These are phyloP conservation scores for Asterella californica DNA, from an alignment of 225 moss, liverwort and hornwort genomes.

Conservation along the genomic window DNA sequence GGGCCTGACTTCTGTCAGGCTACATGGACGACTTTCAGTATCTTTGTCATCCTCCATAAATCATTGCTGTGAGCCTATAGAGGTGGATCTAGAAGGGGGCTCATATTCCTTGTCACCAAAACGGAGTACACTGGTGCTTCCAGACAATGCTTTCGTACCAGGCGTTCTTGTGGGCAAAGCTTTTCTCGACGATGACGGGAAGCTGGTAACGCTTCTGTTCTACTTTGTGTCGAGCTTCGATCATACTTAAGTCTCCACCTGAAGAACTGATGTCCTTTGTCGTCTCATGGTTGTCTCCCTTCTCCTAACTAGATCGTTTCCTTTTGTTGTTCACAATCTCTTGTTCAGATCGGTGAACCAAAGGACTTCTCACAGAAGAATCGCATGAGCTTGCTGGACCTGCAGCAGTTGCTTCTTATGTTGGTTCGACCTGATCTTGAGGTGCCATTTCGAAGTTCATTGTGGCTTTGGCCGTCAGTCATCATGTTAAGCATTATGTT, in stretches of 20 bases:
- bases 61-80: conserved; percentile 61
- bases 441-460: conserved; percentile 24
- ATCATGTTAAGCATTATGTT: neutral
- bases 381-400: conserved; percentile 70
- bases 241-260: neutral
- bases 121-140: conserved; percentile 51
- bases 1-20: conserved; percentile 67
- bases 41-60: conserved; percentile 46
- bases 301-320: conserved; percentile 7
- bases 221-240: neutral
- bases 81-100: conserved; percentile 38
- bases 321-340: neutral
- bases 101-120: conserved; percentile 66
- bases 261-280: neutral
- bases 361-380: conserved; percentile 77
- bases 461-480: neutral
- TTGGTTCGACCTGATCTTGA: conserved; percentile 72
- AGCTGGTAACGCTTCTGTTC: conserved; percentile 40
- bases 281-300: neutral
- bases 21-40: conserved; percentile 67
- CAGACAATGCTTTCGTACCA: conserved; percentile 53
- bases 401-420: conserved; percentile 70
- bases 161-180: conserved; percentile 69
- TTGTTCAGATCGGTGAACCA: conserved; percentile 53
- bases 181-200: conserved; percentile 42